phyloP scores from a whole-genome alignment of 352 stramenopile genomes.

The Aphanomyces invadans region DNA sequence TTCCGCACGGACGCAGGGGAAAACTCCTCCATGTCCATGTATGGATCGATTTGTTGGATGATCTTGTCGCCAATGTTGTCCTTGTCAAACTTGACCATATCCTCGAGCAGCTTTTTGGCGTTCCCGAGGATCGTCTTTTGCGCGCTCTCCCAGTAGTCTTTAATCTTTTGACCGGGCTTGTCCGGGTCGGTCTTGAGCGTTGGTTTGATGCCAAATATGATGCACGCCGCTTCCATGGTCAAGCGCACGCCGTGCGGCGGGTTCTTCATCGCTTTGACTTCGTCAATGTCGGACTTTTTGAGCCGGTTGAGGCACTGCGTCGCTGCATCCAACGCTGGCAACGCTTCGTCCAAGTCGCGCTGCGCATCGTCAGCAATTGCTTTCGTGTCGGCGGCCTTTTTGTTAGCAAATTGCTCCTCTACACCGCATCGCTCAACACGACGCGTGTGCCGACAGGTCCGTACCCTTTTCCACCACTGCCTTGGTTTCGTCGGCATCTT shows the following conservation, averaged over 20 bases:
- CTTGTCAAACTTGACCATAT: slow-evolving; percentile 87
- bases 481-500: slow-evolving; percentile 87
- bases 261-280: slow-evolving; percentile 87
- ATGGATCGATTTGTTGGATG: slow-evolving; percentile 81
- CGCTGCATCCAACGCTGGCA: slow-evolving; percentile 86
- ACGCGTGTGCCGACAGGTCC: no score
- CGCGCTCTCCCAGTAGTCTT: slow-evolving; percentile 85
- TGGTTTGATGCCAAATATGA: slow-evolving; percentile 93
- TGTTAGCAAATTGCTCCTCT: slow-evolving; percentile 87
- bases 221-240: slow-evolving; percentile 89
- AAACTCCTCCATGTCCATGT: slow-evolving; percentile 89
- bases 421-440: neutral
- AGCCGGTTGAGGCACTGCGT: slow-evolving; percentile 88
- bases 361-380: slow-evolving; percentile 89
- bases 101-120: slow-evolving; percentile 84
- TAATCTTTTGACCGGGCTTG: slow-evolving; percentile 85
- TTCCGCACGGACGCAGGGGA: slow-evolving; percentile 83
- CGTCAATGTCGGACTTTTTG: slow-evolving; percentile 92
- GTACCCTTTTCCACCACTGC: slow-evolving; percentile 71
- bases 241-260: slow-evolving; percentile 75
- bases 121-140: slow-evolving; percentile 83
- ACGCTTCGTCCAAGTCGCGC: slow-evolving; percentile 86
- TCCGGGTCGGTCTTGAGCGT: slow-evolving; percentile 83
- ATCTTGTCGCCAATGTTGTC: slow-evolving; percentile 84
- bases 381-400: slow-evolving; percentile 89